Percentiles rank a stretch among this genome's conserved stretches.
These are phyloP conservation scores for Evansstolkia leycettana DNA, from an alignment of 495 filamentous ascomycete species.

Conservation along the genomic window DNA sequence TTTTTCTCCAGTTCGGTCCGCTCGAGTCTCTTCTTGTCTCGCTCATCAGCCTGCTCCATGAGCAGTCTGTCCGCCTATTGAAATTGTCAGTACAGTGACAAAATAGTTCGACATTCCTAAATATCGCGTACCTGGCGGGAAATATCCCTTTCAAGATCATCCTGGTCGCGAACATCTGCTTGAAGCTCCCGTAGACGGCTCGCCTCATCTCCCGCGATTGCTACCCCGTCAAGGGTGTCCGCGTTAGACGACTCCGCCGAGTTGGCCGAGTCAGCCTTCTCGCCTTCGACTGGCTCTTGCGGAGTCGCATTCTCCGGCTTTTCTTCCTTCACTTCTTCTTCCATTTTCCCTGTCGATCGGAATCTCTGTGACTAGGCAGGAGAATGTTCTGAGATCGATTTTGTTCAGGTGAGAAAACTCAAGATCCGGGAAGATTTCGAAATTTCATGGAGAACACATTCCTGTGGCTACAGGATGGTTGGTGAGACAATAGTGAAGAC, in stretches of 20 bases:
- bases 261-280: background rate
- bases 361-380: too few relatives aligned
- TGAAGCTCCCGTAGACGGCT: constrained; percentile 54
- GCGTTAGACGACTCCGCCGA: too few relatives aligned
- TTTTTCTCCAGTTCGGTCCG: constrained; percentile 54
- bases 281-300: background rate
- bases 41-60: constrained; percentile 72
- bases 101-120: background rate
- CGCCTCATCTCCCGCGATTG: constrained; percentile 31
- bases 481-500: too few relatives aligned
- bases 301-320: too few relatives aligned
- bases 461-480: too few relatives aligned
- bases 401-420: too few relatives aligned
- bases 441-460: too few relatives aligned
- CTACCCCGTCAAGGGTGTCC: too few relatives aligned
- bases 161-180: constrained; percentile 66
- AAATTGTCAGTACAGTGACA: background rate
- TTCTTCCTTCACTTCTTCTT: too few relatives aligned
- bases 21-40: constrained; percentile 75
- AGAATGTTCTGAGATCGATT: too few relatives aligned
- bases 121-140: constrained; percentile 30
- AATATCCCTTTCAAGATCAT: constrained; percentile 72
- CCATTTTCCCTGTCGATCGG: too few relatives aligned
- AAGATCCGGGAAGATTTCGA: too few relatives aligned
- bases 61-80: constrained; percentile 63